Conservation (phyloP, 2,329 filamentous ascomycete genomes). For the Huntiella moniliformis region DNA sequence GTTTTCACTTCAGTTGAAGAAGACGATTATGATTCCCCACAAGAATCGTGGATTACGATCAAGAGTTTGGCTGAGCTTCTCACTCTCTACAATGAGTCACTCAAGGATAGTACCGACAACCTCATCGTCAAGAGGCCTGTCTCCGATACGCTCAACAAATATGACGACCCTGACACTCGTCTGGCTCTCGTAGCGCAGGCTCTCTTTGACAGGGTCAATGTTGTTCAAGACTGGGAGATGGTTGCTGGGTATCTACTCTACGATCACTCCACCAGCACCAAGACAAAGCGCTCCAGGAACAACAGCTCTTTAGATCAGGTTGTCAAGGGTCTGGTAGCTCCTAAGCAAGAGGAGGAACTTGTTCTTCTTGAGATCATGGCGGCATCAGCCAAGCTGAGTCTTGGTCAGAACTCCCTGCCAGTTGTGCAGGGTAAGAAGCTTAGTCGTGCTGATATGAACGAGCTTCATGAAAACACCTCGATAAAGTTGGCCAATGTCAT, state of each 20-base stretch:
- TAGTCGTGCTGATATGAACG: conserved; percentile 43
- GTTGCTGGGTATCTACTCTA: conserved; percentile 80
- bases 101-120: conserved; percentile 6
- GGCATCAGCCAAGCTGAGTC: conserved; percentile 56
- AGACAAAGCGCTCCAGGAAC: conserved; percentile 22
- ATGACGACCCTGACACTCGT: conserved; percentile 53
- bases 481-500: conserved; percentile 61
- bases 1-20: conserved; percentile 51
- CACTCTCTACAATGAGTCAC: conserved; percentile 47
- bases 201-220: conserved; percentile 63
- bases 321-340: conserved; percentile 54
- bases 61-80: conserved; percentile 80
- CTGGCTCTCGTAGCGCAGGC: conserved; percentile 74
- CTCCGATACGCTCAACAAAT: conserved; percentile 38
- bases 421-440: conserved; percentile 28
- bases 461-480: conserved; percentile 61
- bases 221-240: conserved; percentile 72
- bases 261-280: conserved; percentile 58
- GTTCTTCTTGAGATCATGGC: conserved; percentile 77
- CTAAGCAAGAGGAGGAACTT: conserved; percentile 58
- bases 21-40: conserved; percentile 58
- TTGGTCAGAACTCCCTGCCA: conserved; percentile 29
- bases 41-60: conserved; percentile 72
- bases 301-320: conserved; percentile 36
- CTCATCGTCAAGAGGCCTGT: conserved; percentile 17